phyloP scores from a whole-genome alignment of 352 stramenopile species.

The Globisporangium spinosum region DNA sequence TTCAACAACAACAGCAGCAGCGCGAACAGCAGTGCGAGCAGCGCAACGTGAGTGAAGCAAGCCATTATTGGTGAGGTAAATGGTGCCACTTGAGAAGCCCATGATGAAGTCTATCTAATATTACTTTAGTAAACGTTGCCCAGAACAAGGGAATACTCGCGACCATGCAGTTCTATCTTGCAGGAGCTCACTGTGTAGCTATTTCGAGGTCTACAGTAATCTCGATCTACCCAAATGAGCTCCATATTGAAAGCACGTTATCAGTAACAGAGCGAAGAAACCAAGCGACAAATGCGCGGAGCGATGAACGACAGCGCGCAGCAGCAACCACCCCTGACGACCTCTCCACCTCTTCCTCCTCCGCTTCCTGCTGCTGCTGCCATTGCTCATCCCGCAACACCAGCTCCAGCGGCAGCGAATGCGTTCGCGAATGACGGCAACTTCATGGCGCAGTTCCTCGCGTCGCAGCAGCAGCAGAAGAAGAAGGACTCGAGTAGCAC shows the following conservation, averaged over 20 bases:
- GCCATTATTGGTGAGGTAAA: neutral
- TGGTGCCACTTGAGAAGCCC: neutral
- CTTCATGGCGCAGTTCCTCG: constrained; percentile 28
- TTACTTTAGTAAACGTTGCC: too few species aligned
- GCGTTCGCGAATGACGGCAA: constrained; percentile 23
- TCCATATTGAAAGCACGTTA: too few species aligned
- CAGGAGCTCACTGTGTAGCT: too few species aligned
- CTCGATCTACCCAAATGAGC: too few species aligned
- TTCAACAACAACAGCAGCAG: constrained; percentile 17
- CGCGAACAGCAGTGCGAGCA: neutral
- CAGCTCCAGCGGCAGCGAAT: constrained; percentile 7
- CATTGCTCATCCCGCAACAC: neutral
- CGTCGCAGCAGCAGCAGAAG: constrained; percentile 3
- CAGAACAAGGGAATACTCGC: too few species aligned
- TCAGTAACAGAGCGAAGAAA: neutral
- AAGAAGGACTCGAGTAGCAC: neutral
- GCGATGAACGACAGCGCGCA: neutral
- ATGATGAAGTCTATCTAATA: too few species aligned
- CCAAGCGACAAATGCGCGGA: neutral
- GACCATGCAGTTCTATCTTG: too few species aligned
- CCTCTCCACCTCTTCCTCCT: neutral
- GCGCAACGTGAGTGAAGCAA: neutral
- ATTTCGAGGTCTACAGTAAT: too few species aligned
- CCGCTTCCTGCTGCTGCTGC: neutral
- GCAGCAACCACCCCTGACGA: neutral